These are phyloP conservation scores for Tetrahymena thermophila DNA, from an alignment of 73 alveolate species.

Conservation along the genomic window DNA sequence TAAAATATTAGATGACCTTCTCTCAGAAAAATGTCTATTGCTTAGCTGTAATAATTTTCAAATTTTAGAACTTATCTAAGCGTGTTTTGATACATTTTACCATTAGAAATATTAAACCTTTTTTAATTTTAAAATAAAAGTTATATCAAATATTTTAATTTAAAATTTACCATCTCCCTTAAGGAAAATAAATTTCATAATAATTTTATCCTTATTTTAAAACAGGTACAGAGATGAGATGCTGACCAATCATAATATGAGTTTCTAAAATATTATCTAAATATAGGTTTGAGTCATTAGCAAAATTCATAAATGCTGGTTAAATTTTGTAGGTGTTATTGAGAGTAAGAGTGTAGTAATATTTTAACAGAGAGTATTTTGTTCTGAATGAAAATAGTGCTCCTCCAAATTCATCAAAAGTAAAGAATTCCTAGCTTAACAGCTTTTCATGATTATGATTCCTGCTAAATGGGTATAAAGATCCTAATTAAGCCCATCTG, in stretches of 20 bases:
- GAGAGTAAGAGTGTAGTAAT: neutral
- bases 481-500: slow-evolving; percentile 92
- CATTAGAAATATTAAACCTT: neutral
- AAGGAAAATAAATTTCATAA: neutral
- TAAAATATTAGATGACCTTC: neutral
- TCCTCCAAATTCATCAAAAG: neutral
- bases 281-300: neutral
- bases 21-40: neutral
- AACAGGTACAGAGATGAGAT: neutral
- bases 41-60: neutral
- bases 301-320: neutral
- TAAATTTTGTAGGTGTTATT: neutral
- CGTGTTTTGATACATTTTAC: neutral
- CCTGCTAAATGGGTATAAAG: slow-evolving; percentile 94
- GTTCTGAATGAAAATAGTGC: neutral
- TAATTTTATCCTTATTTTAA: neutral
- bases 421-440: slow-evolving; percentile 40
- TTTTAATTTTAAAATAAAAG: neutral
- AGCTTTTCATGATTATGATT: slow-evolving; percentile 81
- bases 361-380: neutral
- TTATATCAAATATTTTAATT: neutral
- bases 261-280: neutral
- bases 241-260: neutral
- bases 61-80: neutral
- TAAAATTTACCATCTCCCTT: neutral